These are phyloP conservation scores for Pyrenophora teres DNA, from an alignment of 2,329 filamentous ascomycete species.

Conservation along the genomic window DNA sequence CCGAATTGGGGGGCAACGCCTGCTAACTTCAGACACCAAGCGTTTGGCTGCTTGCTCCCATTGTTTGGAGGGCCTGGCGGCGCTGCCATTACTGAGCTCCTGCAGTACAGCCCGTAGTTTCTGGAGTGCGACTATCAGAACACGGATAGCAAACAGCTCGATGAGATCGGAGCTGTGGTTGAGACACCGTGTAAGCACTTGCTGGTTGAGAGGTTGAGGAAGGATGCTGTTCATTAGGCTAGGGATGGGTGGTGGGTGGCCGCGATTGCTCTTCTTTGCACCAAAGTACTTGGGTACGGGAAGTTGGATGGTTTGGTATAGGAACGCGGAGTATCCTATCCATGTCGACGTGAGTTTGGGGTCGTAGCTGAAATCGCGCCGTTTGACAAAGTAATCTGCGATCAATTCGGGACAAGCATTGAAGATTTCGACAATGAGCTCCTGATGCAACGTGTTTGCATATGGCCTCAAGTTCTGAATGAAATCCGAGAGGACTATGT, in stretches of 20 bases:
- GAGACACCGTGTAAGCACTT: slow-evolving; percentile 77
- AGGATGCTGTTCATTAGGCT: slow-evolving; percentile 85
- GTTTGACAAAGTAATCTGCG: slow-evolving; percentile 82
- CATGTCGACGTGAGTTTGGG: slow-evolving; percentile 91
- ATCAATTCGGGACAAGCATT: slow-evolving; percentile 81
- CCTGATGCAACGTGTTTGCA: slow-evolving; percentile 77
- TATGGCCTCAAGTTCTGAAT: slow-evolving; percentile 80
- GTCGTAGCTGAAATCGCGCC: slow-evolving; percentile 78
- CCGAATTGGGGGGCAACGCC: slow-evolving; percentile 79
- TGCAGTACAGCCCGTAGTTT: slow-evolving; percentile 72
- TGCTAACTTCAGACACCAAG: slow-evolving; percentile 74
- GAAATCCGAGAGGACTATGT: slow-evolving; percentile 78
- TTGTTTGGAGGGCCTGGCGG: slow-evolving; percentile 47
- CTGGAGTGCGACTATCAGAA: slow-evolving; percentile 76
- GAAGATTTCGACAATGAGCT: slow-evolving; percentile 82
- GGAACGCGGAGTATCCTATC: slow-evolving; percentile 89
- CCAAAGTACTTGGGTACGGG: slow-evolving; percentile 76
- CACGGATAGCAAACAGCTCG: slow-evolving; percentile 80
- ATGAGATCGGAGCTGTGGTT: slow-evolving; percentile 78
- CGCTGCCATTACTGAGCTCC: slow-evolving; percentile 60
- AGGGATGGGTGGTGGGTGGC: slow-evolving; percentile 75
- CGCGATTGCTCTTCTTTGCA: slow-evolving; percentile 64
- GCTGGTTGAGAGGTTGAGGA: slow-evolving; percentile 79
- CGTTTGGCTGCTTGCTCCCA: slow-evolving; percentile 74
- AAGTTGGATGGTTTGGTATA: slow-evolving; percentile 80